Evolutionary conservation across 1,284 basidiomycete genomes (phyloP), one percentile per base, ranked within the genome.

Genomic region (Papiliotrema flavescens): DNA sequence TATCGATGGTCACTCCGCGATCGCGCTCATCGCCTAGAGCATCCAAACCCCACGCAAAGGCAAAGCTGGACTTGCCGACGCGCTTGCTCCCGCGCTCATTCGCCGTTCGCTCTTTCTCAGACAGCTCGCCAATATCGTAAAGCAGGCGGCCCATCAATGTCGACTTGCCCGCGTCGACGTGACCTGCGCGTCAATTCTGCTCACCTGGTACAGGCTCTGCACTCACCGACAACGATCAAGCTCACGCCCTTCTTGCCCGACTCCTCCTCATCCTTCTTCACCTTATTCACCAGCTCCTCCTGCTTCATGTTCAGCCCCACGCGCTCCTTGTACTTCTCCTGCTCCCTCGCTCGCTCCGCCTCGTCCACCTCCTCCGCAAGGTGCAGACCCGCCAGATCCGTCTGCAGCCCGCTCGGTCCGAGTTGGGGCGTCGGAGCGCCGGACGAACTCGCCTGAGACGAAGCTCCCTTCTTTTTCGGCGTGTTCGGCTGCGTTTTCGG

Each of bases 101-200:
- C 36, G 85, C 84, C 39, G 83, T 78, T 55, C 87, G 85, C 37
- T 86, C 87, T 74, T 90, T 91, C 69, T 98, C 92, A 54, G 88
- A 87, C 52, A 98, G 70, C 62, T 84, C 82, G 17, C 96, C 95
- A 0, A 96, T 81, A 61, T 98, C 96, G 70, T 96, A 94, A 43
- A 98, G 74, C 59, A 99, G 73, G 50, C 94, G 81, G 0, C 95
- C 95, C 92, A 98, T 98, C 43, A 99, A 76, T 0, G 95, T 99
- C 11, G 94, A 97, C 76, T 99, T 99, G 47, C 95, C 95, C 15
- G 96, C 95, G 76, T 99, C 95, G 57, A 99, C 95, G 69, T 98
- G 95, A 23, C 95, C 94, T 92, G 65, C 13, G 17, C 23, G 40
- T 62, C 26, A 60, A 0, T n/a, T n/a, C 17, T 37, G 22, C n/a